Evolutionary conservation across 2,329 filamentous ascomycete species (phyloP).

Genomic region (Penicillium sp.): DNA sequence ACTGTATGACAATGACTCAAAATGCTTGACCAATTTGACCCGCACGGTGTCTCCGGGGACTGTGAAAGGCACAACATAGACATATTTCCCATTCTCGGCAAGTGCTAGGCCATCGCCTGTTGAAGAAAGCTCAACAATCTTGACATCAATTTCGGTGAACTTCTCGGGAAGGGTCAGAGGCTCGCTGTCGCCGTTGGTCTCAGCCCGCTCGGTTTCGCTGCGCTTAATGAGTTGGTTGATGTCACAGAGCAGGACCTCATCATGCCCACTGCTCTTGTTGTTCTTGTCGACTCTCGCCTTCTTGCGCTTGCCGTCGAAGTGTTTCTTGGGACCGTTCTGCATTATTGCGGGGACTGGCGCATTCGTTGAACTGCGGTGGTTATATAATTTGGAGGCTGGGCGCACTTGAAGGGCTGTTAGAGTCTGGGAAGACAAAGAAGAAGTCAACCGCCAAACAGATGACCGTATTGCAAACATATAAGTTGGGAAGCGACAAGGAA

Average conservation of each 20-base stretch:
- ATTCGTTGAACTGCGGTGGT: constrained; percentile 10
- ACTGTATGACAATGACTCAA: constrained; percentile 64
- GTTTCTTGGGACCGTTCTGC: constrained; percentile 28
- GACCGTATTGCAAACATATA: constrained; percentile 22
- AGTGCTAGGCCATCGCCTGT: constrained; percentile 87
- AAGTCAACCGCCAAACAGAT: constrained; percentile 12
- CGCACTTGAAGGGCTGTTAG: constrained; percentile 5
- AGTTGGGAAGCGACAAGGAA: constrained; percentile 11
- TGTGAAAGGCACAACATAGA: constrained; percentile 87
- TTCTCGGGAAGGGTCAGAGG: constrained; percentile 56
- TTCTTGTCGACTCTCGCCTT: constrained; percentile 55
- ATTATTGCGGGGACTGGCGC: constrained; percentile 28
- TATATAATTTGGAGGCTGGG: constrained; percentile 6
- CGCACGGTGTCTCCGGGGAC: constrained; percentile 78
- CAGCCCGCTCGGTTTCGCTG: constrained; percentile 25
- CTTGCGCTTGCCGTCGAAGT: constrained; percentile 36
- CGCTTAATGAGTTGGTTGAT: constrained; percentile 49
- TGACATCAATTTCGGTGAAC: constrained; percentile 75
- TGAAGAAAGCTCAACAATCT: constrained; percentile 79
- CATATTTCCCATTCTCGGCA: constrained; percentile 60
- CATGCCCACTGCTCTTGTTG: constrained; percentile 61
- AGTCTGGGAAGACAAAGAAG: not conserved
- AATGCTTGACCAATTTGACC: constrained; percentile 75
- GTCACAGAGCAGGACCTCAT: constrained; percentile 66
- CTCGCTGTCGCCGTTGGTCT: constrained; percentile 26